A percentile compares a stretch with the other conserved stretches of the same genome.
Conservation (phyloP, 129 eudicot species). For the Pittosporum tobira region DNA sequence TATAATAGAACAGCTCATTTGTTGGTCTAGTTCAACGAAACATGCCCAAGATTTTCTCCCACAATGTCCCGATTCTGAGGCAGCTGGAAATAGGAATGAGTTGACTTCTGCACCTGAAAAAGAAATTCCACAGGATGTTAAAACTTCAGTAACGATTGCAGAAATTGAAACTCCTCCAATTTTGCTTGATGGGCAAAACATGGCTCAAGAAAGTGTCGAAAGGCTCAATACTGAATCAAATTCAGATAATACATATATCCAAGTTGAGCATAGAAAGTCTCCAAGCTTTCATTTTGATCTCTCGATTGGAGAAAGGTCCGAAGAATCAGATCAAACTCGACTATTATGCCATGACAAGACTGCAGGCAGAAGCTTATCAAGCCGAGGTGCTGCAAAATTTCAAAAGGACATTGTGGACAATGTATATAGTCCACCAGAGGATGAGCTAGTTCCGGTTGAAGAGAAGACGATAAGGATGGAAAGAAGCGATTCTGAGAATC, state of each 20-base stretch:
- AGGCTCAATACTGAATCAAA: slow-evolving; percentile 19
- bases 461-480: slow-evolving; percentile 43
- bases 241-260: not conserved
- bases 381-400: slow-evolving; percentile 13
- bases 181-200: not conserved
- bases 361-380: slow-evolving; percentile 26
- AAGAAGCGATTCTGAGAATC: slow-evolving; percentile 30
- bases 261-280: slow-evolving; percentile 25
- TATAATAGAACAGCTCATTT: not conserved
- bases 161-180: not conserved
- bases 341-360: slow-evolving; percentile 20
- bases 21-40: not conserved
- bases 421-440: slow-evolving; percentile 7
- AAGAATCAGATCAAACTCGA: slow-evolving; percentile 45
- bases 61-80: not conserved
- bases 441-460: slow-evolving; percentile 21
- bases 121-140: not conserved
- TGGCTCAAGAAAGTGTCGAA: slow-evolving; percentile 5
- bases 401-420: slow-evolving; percentile 7
- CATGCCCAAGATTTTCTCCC: not conserved
- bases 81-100: not conserved
- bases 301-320: slow-evolving; percentile 20
- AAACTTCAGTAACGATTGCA: not conserved
- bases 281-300: slow-evolving; percentile 48
- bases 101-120: not conserved